A percentile compares a stretch with the other conserved stretches of the same genome.
These are phyloP conservation scores for Schizophyllum amplum DNA, from an alignment of 1,284 basidiomycete species.

Conservation along the genomic window DNA sequence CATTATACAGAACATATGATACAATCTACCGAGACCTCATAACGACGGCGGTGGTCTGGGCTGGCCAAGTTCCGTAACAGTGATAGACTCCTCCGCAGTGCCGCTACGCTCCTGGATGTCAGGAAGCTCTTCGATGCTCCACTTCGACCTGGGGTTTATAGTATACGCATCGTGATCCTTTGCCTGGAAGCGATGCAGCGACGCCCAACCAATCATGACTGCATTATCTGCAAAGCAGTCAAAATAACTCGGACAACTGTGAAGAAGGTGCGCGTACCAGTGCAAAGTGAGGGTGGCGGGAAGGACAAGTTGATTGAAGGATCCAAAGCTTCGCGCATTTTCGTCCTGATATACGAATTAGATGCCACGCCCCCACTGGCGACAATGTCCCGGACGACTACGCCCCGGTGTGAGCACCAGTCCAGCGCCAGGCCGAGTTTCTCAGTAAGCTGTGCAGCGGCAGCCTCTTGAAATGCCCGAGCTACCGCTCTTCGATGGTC, in stretches of 20 bases:
- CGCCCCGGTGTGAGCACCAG: slow-evolving; percentile 31
- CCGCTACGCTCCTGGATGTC: too few species aligned
- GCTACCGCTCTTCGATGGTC: slow-evolving; percentile 38
- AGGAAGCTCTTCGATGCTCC: slow-evolving; percentile 58
- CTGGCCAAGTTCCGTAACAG: too few species aligned
- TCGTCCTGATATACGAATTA: slow-evolving; percentile 65
- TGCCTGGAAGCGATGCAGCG: slow-evolving; percentile 71
- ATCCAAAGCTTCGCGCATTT: slow-evolving; percentile 8
- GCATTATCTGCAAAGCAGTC: slow-evolving; percentile 66
- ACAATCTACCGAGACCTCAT: too few species aligned
- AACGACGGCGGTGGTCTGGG: too few species aligned
- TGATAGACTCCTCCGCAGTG: too few species aligned
- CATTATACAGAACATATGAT: too few species aligned
- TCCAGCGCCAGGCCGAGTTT: slow-evolving; percentile 61
- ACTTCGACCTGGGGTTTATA: slow-evolving; percentile 51
- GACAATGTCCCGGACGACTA: slow-evolving; percentile 52
- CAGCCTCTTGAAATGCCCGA: slow-evolving; percentile 65
- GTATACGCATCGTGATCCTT: slow-evolving; percentile 59
- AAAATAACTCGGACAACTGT: background rate
- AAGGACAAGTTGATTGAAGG: slow-evolving; percentile 23
- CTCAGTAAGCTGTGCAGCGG: slow-evolving; percentile 64
- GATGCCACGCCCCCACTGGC: slow-evolving; percentile 90
- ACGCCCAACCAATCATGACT: slow-evolving; percentile 90
- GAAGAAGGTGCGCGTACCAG: slow-evolving; percentile 58
- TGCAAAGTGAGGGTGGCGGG: slow-evolving; percentile 75